Percentiles rank a stretch among this genome's conserved stretches.
These are phyloP conservation scores for Neopestalotiopsis clavispora DNA, from an alignment of 2,329 filamentous ascomycete genomes.

Conservation along the genomic window DNA sequence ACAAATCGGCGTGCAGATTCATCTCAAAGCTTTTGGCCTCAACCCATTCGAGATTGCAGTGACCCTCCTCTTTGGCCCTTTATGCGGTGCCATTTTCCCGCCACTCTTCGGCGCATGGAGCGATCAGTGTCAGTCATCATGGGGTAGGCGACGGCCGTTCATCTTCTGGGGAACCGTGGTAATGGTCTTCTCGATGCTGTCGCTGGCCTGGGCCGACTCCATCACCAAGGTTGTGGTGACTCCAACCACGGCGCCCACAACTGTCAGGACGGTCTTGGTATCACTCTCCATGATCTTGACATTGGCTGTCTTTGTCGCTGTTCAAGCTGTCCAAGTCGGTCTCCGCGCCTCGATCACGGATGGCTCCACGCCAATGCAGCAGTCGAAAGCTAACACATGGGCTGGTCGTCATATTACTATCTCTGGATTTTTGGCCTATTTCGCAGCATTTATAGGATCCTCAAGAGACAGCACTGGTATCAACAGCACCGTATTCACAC, in stretches of 20 bases:
- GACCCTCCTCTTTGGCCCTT: not conserved
- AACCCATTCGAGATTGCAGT: slow-evolving; percentile 6
- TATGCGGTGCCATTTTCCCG: slow-evolving; percentile 13
- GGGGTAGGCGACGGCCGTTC: slow-evolving; percentile 12
- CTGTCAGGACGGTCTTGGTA: not conserved
- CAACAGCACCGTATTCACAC: not conserved
- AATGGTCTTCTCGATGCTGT: slow-evolving; percentile 5
- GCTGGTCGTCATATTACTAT: slow-evolving; percentile 10
- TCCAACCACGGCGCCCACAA: not conserved
- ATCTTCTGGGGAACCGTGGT: slow-evolving; percentile 8
- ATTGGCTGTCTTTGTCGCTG: slow-evolving; percentile 2
- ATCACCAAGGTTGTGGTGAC: not conserved
- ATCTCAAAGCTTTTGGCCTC: slow-evolving; percentile 12
- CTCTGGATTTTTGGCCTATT: not conserved
- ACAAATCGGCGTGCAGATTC: slow-evolving; percentile 1
- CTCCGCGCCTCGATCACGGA: slow-evolving; percentile 9
- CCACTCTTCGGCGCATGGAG: slow-evolving; percentile 9
- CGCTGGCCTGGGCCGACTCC: slow-evolving; percentile 4
- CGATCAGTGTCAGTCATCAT: slow-evolving; percentile 8
- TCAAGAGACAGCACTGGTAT: not conserved
- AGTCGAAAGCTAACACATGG: slow-evolving; percentile 7
- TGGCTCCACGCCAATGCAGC: slow-evolving; percentile 1
- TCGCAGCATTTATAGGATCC: slow-evolving; percentile 1
- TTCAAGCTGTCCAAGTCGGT: slow-evolving; percentile 10
- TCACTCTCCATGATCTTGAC: not conserved